Base-by-base conservation (phyloP, 2,329 filamentous ascomycete genomes). In the Hypoxylon sp. region DNA sequence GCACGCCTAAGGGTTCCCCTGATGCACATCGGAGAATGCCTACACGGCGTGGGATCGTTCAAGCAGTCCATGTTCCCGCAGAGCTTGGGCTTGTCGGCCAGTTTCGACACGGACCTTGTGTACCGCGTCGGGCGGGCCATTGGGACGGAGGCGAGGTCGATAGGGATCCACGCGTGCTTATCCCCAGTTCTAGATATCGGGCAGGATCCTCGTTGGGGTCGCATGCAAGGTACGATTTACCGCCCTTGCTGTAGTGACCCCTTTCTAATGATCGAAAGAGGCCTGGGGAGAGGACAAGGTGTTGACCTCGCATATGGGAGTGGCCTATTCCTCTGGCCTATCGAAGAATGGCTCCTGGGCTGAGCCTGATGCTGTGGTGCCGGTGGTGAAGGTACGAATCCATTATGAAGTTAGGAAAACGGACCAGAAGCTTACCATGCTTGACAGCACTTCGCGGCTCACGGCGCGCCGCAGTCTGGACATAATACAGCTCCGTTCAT, bases 201-300 rank as follows among this genome's bases (percentile, higher is more conserved):
- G 1, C 76, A 79, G 49, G 80, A 81, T 46, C 78, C 79, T 2
- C 71, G 80, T 56, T 82, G 79, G 79, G 79, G 80, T 5, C 74
- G 80, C 49, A 74, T 77, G 77, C 79, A 81, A 70, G 76, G 76
- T 77, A 68, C 24, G 66, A 11, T 32, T 54, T 11, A 44, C 34
- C 13, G 2, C 13, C 15, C 8, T 22, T 15, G n/a, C 26, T 15
- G n/a, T 30, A 2, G 11, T 7, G 39, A 6, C 28, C 17, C 51
- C 49, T 8, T n/a, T 50, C n/a, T 64, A 11, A 56, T 11, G 28
- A 59, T 26, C 11, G 30, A 34, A 30, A 77, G 80, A 82, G 70
- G 78, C 76, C n/a, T 82, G 80, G 79, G 80, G 80, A 0, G 80
- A 82, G 56, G 80, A 82, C 62, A 80, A 80, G 65, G 67, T 80